Evolutionary conservation across 1,284 basidiomycete species (phyloP), one percentile per base, ranked within the genome.

Genomic region (Ceratobasidium sp.): DNA sequence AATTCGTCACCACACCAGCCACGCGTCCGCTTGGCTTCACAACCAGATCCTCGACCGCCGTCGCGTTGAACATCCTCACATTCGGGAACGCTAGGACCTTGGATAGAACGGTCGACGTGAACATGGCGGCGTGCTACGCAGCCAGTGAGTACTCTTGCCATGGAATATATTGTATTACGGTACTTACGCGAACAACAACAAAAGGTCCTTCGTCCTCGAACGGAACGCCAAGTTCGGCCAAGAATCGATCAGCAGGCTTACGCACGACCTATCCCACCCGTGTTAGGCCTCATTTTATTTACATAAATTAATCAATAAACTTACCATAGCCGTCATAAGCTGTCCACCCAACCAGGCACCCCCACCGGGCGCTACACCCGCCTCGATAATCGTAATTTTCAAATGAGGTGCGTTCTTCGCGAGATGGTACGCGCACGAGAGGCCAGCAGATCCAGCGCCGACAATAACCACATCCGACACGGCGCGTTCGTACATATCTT

Each of bases 1-100:
- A 96, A 88, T 96, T 95, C 75, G 92, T 93, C 5, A 95, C 94
- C 40, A 95, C 93, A 50, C 94, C 94, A n/a, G 92, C 89, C 65
- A 95, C 90, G 70, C 94, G 91, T 82, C 93, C 91, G 84, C 93
- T 92, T 64, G 87, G 86, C 80, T 89, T 90, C 75, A 93, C 88
- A 84, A 94, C 91, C 77, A 94, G 88, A 83, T 94, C 93, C 83
- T 94, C 92, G 42, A 93, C 92, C 10, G 92, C 90, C 3, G 92
- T 94, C 17, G 92, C 92, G 84, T 94, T 94, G 88, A 93, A 89
- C 83, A 92, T 84, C 78, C 92, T 83, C 82, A 96, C 92, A 82
- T 95, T 95, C 20, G 92, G 91, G 81, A 92, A 86, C 4, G 90
- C 88, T 78, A 96, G 89, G 57, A 94, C 91, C 78, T 91, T 91